Conservation (phyloP, 2,329 filamentous ascomycete species). For the Ophiostoma tasmaniense region DNA sequence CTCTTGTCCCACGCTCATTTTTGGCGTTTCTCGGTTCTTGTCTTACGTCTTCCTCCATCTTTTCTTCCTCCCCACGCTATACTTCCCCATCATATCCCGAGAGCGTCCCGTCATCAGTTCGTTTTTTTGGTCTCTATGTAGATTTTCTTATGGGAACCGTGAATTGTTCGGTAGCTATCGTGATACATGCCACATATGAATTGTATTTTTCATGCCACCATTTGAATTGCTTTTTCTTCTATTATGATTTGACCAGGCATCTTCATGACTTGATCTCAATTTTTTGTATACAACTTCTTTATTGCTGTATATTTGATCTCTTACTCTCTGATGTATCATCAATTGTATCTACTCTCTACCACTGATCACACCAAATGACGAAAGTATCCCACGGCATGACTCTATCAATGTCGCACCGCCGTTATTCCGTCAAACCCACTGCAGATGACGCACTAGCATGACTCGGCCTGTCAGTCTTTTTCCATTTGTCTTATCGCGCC, state of each 20-base stretch:
- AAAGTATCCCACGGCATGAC: neutral
- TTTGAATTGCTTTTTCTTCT: too few species aligned
- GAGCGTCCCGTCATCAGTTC: neutral
- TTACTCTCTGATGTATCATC: neutral
- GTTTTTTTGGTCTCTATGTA: too few species aligned
- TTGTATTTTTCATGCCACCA: too few species aligned
- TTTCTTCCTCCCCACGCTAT: neutral
- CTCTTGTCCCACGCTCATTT: neutral
- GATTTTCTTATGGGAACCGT: too few species aligned
- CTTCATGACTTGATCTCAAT: too few species aligned
- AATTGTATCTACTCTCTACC: neutral
- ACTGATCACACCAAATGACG: neutral
- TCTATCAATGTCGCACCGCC: neutral
- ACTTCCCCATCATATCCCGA: neutral
- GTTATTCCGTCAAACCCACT: slow-evolving; percentile 3
- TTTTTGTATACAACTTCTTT: too few species aligned
- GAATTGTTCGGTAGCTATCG: too few species aligned
- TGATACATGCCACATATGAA: too few species aligned
- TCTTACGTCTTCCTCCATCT: neutral
- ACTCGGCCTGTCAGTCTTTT: slow-evolving; percentile 11
- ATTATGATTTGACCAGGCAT: too few species aligned
- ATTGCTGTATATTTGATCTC: too few species aligned
- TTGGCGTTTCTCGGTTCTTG: neutral
- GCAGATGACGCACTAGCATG: slow-evolving; percentile 14
- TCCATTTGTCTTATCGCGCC: neutral